A percentile compares a stretch with the other conserved stretches of the same genome.
Evolutionary conservation across 352 stramenopile genomes (phyloP).

Genomic region (Phytopythium delawarense): DNA sequence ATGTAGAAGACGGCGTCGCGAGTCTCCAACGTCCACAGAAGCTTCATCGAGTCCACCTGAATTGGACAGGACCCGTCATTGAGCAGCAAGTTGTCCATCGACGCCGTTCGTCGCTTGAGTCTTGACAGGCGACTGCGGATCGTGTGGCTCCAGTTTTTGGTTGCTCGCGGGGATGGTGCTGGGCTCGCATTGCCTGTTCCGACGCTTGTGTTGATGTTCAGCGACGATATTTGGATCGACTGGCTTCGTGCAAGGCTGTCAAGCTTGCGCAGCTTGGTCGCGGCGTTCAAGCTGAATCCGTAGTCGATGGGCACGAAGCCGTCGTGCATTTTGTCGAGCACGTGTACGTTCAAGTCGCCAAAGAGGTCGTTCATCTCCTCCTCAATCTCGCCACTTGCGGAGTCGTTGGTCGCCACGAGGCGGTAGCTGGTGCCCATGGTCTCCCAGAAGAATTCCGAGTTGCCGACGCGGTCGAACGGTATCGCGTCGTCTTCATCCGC

Average conservation of each 20-base stretch:
- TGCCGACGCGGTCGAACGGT: slow-evolving; percentile 29
- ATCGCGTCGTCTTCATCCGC: slow-evolving; percentile 11
- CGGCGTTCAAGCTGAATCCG: slow-evolving; percentile 26
- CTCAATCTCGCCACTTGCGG: slow-evolving; percentile 19
- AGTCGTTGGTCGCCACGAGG: slow-evolving; percentile 14
- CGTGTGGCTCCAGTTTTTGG: slow-evolving; percentile 47
- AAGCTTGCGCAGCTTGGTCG: slow-evolving; percentile 17
- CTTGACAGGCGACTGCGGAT: slow-evolving; percentile 44
- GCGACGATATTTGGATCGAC: slow-evolving; percentile 15
- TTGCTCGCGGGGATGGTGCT: slow-evolving; percentile 25
- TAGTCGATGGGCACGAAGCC: slow-evolving; percentile 46
- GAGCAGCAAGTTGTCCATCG: slow-evolving; percentile 68
- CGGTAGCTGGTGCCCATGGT: slow-evolving; percentile 59
- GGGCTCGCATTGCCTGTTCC: slow-evolving; percentile 1
- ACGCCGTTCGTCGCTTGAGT: slow-evolving; percentile 57
- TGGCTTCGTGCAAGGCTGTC: slow-evolving; percentile 14
- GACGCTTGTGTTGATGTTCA: slow-evolving; percentile 9
- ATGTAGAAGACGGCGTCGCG: slow-evolving; percentile 73
- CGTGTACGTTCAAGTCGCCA: slow-evolving; percentile 12
- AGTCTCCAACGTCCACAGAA: slow-evolving; percentile 77
- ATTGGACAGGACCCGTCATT: slow-evolving; percentile 74
- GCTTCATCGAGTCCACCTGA: slow-evolving; percentile 77
- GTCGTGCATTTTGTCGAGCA: slow-evolving; percentile 45
- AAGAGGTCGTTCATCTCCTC: slow-evolving; percentile 28
- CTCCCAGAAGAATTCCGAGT: slow-evolving; percentile 59